phyloP scores from a whole-genome alignment of 2,329 filamentous ascomycete species.

The Aureobasidium lini region DNA sequence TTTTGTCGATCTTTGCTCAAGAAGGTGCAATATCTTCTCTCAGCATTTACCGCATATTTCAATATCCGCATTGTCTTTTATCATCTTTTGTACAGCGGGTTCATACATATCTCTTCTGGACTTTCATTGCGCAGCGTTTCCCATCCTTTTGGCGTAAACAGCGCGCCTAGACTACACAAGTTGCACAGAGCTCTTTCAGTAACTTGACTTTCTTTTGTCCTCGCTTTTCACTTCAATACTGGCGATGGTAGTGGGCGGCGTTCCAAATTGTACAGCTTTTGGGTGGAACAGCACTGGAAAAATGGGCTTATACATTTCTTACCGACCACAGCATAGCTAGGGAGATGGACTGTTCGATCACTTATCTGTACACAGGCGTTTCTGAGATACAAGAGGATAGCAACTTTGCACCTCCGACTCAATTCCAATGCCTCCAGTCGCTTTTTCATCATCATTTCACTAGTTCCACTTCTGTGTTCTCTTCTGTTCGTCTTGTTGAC shows the following conservation, averaged over 20 bases:
- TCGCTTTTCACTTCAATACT: background rate
- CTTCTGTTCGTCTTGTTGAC: background rate
- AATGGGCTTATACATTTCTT: background rate
- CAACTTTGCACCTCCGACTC: background rate
- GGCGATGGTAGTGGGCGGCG: background rate
- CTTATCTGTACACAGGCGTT: background rate
- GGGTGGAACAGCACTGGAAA: background rate
- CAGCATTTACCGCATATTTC: slow-evolving; percentile 8
- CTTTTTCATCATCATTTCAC: background rate
- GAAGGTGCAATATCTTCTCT: background rate
- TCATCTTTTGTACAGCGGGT: background rate
- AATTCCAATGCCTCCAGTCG: background rate
- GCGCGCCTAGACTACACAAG: background rate
- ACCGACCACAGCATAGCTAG: background rate
- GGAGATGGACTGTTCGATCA: background rate
- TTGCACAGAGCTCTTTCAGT: background rate
- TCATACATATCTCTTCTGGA: background rate
- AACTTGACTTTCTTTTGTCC: slow-evolving; percentile 2
- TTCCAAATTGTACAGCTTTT: background rate
- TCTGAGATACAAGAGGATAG: background rate
- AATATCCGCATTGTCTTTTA: slow-evolving; percentile 6
- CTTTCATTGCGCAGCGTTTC: background rate
- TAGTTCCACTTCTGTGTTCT: background rate
- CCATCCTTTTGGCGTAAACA: background rate
- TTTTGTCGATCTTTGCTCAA: slow-evolving; percentile 9